Evolutionary conservation across 2,329 filamentous ascomycete species (phyloP).

Genomic region (Colletotrichum magnum): DNA sequence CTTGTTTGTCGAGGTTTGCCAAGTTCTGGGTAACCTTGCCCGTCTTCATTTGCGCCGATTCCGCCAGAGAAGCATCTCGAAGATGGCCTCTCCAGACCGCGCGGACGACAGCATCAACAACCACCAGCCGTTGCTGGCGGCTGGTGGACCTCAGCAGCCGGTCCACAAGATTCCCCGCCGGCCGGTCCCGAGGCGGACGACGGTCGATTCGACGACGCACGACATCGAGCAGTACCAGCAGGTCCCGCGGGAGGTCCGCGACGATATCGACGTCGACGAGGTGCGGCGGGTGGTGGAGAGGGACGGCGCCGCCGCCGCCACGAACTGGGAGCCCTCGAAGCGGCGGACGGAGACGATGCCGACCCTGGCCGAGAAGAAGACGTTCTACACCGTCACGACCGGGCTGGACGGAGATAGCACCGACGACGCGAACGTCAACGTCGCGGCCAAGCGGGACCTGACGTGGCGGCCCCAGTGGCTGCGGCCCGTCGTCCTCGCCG

Average conservation of each 20-base stretch:
- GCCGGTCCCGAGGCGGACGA: background rate
- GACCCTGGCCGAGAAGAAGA: background rate
- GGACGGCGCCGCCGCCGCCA: background rate
- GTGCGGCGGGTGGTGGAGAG: background rate
- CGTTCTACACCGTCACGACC: background rate
- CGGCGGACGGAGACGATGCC: background rate
- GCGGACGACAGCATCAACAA: background rate
- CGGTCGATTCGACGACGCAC: background rate
- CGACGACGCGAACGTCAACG: background rate
- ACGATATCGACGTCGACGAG: background rate
- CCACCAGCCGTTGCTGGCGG: background rate
- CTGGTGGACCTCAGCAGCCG: background rate
- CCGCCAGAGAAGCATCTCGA: background rate
- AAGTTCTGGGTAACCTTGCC: too few species aligned
- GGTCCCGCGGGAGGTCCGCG: background rate
- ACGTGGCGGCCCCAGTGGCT: conserved; percentile 19
- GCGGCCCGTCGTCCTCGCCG: background rate
- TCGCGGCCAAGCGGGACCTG: background rate
- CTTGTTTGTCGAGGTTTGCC: too few species aligned
- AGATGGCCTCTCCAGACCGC: background rate
- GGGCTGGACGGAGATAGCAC: background rate
- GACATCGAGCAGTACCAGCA: background rate
- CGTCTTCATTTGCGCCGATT: too few species aligned
- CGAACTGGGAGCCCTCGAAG: background rate
- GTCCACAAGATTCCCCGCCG: background rate